Conservation (phyloP, 2,329 filamentous ascomycete genomes). For the Scytalidium lignicola region DNA sequence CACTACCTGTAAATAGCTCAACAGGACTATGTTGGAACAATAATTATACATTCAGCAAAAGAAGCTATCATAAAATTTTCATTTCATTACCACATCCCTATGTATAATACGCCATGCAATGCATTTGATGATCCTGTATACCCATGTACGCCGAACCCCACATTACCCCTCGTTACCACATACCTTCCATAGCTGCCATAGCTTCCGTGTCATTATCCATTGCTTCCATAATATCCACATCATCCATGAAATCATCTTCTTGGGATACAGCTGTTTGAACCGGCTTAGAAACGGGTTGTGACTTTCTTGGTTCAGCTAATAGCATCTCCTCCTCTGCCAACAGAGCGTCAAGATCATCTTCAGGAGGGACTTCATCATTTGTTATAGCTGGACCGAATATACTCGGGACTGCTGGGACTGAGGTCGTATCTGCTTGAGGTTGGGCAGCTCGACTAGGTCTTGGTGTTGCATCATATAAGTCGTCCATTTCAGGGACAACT, state of each 20-base stretch:
- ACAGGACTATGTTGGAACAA: background rate
- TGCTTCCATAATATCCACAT: conserved; percentile 42
- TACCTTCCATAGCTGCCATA: conserved; percentile 58
- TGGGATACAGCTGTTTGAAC: background rate
- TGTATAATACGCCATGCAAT: conserved; percentile 8
- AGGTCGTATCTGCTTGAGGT: conserved; percentile 13
- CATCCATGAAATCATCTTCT: conserved; percentile 24
- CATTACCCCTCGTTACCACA: conserved; percentile 35
- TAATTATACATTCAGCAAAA: background rate
- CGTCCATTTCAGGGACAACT: conserved; percentile 34
- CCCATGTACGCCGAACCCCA: background rate
- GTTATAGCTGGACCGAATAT: conserved; percentile 17
- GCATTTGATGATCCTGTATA: background rate
- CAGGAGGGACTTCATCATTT: conserved; percentile 31
- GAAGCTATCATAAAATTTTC: background rate
- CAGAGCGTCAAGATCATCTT: conserved; percentile 31
- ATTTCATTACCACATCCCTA: background rate
- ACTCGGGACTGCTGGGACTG: conserved; percentile 9
- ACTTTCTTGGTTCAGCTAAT: background rate
- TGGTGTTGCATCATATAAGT: conserved; percentile 51
- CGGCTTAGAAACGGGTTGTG: background rate
- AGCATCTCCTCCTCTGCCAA: conserved; percentile 16
- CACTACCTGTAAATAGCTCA: background rate
- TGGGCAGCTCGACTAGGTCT: conserved; percentile 8
- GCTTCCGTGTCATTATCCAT: conserved; percentile 52